Evolutionary conservation across 2,329 filamentous ascomycete species (phyloP).

Genomic region (Fusarium sp.): DNA sequence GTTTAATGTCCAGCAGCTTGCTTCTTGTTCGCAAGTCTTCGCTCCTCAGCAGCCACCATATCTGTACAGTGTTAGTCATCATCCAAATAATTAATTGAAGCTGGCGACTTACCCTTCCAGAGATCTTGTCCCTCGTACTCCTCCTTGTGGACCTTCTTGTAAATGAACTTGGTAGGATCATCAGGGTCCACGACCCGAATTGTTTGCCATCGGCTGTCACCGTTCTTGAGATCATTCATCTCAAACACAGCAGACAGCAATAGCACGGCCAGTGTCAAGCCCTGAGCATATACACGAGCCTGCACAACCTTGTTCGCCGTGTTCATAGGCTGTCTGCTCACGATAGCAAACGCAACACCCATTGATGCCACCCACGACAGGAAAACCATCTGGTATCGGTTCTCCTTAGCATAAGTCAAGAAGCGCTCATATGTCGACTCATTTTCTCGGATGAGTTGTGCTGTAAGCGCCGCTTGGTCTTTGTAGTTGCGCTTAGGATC

Average conservation of each 20-base stretch:
- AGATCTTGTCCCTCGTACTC: slow-evolving; percentile 89
- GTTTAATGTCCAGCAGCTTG: slow-evolving; percentile 11
- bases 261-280: slow-evolving; percentile 84
- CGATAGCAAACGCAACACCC: slow-evolving; percentile 77
- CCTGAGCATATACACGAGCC: slow-evolving; percentile 93
- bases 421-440: slow-evolving; percentile 69
- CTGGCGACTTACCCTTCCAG: slow-evolving; percentile 77
- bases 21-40: slow-evolving; percentile 60
- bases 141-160: slow-evolving; percentile 89
- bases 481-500: slow-evolving; percentile 76
- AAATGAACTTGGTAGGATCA: slow-evolving; percentile 86
- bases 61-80: slow-evolving; percentile 59
- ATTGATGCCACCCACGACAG: slow-evolving; percentile 88
- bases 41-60: slow-evolving; percentile 85
- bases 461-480: slow-evolving; percentile 68
- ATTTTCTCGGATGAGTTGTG: slow-evolving; percentile 64
- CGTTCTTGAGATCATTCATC: slow-evolving; percentile 78
- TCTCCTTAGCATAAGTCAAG: slow-evolving; percentile 78
- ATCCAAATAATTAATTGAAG: neutral
- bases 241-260: slow-evolving; percentile 86
- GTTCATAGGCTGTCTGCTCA: slow-evolving; percentile 79
- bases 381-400: slow-evolving; percentile 89
- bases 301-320: slow-evolving; percentile 90
- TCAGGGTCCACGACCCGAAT: slow-evolving; percentile 82
- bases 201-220: slow-evolving; percentile 84